phyloP scores from a whole-genome alignment of 2,329 filamentous ascomycete genomes.

The Penicillium brasilianum region DNA sequence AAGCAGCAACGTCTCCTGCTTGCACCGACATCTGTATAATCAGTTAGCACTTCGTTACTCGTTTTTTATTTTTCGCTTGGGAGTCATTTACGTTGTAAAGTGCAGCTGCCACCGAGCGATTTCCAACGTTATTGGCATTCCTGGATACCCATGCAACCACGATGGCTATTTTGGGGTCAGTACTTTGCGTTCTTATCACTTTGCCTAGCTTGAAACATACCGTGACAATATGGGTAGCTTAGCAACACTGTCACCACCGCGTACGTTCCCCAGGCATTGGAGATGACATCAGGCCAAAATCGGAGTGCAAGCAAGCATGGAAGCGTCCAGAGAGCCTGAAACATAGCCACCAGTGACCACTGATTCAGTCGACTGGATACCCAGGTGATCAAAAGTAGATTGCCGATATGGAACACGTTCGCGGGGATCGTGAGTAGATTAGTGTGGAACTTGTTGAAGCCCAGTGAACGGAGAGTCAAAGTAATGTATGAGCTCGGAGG shows the following conservation, averaged over 20 bases:
- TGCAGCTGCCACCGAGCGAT: constrained; percentile 64
- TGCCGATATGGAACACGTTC: constrained; percentile 14
- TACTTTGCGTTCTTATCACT: background rate
- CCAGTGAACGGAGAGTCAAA: constrained; percentile 61
- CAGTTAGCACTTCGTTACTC: constrained; percentile 4
- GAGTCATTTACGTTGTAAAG: constrained; percentile 58
- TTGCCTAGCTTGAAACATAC: background rate
- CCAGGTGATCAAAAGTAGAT: constrained; percentile 15
- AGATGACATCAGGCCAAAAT: constrained; percentile 51
- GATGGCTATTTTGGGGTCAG: constrained; percentile 45
- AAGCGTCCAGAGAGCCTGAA: constrained; percentile 58
- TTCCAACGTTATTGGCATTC: constrained; percentile 67
- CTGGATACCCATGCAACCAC: constrained; percentile 65
- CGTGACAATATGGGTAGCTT: constrained; percentile 1
- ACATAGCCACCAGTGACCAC: constrained; percentile 4
- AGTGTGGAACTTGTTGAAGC: constrained; percentile 64
- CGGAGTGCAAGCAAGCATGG: constrained; percentile 61
- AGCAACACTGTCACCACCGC: constrained; percentile 6
- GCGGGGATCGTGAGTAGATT: constrained; percentile 65
- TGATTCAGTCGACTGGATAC: constrained; percentile 9
- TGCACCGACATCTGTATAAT: constrained; percentile 39
- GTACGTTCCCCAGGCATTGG: constrained; percentile 49
- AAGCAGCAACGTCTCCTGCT: constrained; percentile 35
- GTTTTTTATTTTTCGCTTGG: background rate
- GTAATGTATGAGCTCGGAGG: constrained; percentile 62